Base-by-base conservation (phyloP, 768 basidiomycete genomes). In the Naematelia encephala region DNA sequence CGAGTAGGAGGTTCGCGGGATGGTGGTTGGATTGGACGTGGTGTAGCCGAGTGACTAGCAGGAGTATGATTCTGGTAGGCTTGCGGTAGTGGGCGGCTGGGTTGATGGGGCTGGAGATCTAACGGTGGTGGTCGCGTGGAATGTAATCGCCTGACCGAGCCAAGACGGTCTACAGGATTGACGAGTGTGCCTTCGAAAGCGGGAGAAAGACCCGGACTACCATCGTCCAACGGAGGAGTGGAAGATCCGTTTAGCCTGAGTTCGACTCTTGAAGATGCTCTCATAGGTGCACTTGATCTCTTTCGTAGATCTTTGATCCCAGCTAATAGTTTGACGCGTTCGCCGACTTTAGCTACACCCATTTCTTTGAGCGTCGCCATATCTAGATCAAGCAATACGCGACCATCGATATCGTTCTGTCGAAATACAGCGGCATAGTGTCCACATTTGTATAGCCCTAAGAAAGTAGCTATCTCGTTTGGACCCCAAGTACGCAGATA, bases 331-430 rank as follows among this genome's bases (percentile, higher is more conserved):
- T 90, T 83, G 5, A 97, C 84, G 50, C 93, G 81, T 77, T 99
- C 96, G 11, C 96, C 96, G 43, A 99, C 87, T 77, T 87, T 90
- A 28, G 81, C 68, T 26, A 99, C 84, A 13, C 88, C 88, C 85
- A 98, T 89, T 78, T 99, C 96, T 73, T 87, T 90, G 51, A 99
- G 79, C 1, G 86, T 87, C 5, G 80, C 77, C 76, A 92, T 89
- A 71, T 98, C 94, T 46, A 98, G 80, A 63, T 99, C 96, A 51
- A 97, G 82, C 16, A 99, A 79, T 21, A 99, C 86, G 72, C 90
- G 88, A 4, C 94, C 92, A 51, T 90, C 80, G 68, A 99, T 94
- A 72, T 99, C 94, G 79, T 94, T 89, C 3, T 82, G 81, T 49
- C 81, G 83, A 80, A 99, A 99, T 0, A 82, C 80, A 5, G 81